phyloP scores from a whole-genome alignment of 2,329 filamentous ascomycete genomes.

The Neonectria magnoliae region DNA sequence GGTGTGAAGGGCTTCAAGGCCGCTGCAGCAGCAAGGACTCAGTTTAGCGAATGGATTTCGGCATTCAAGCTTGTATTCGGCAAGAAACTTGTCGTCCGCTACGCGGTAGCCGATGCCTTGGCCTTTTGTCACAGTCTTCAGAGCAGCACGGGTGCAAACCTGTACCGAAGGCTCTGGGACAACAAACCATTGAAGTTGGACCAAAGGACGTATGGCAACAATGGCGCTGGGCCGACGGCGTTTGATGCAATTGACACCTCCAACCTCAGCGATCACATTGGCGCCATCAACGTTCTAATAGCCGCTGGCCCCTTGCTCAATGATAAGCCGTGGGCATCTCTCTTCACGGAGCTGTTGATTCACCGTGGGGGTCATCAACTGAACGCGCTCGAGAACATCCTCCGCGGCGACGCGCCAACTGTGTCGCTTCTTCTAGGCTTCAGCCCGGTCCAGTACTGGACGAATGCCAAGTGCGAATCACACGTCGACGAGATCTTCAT shows the following conservation, averaged over 20 bases:
- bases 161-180: slow-evolving; percentile 55
- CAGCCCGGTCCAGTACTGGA: slow-evolving; percentile 59
- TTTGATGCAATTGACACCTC: slow-evolving; percentile 69
- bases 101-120: slow-evolving; percentile 59
- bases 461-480: slow-evolving; percentile 56
- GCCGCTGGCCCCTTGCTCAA: slow-evolving; percentile 59
- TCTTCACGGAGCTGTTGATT: slow-evolving; percentile 60
- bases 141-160: slow-evolving; percentile 49
- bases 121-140: slow-evolving; percentile 64
- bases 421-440: slow-evolving; percentile 63
- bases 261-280: slow-evolving; percentile 54
- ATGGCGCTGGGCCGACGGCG: slow-evolving; percentile 46
- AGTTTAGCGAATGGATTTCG: slow-evolving; percentile 59
- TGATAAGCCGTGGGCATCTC: slow-evolving; percentile 52
- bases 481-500: slow-evolving; percentile 53
- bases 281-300: slow-evolving; percentile 51
- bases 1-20: slow-evolving; percentile 34
- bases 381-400: slow-evolving; percentile 51
- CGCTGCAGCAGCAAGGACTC: slow-evolving; percentile 50
- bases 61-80: slow-evolving; percentile 50
- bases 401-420: slow-evolving; percentile 58
- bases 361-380: slow-evolving; percentile 40
- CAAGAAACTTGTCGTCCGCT: slow-evolving; percentile 54
- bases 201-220: slow-evolving; percentile 50
- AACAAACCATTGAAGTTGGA: slow-evolving; percentile 55